Evolutionary conservation across 1,284 basidiomycete genomes (phyloP).

Genomic region (Ustilago hordei): DNA sequence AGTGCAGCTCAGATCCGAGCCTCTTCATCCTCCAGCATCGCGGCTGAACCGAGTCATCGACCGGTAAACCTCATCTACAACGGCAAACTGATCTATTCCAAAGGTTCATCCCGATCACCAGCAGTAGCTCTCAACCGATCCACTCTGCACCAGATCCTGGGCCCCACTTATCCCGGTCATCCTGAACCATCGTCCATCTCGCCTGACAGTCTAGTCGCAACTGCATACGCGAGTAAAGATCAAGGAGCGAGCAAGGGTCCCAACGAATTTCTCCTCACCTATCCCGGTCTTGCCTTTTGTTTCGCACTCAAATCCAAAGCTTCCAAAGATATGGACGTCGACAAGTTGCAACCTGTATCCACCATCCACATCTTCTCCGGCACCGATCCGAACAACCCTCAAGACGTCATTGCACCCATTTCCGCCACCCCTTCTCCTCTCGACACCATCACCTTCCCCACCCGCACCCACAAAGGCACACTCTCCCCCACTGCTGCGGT

Average conservation of each 20-base stretch:
- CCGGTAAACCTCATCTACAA: conserved; percentile 48
- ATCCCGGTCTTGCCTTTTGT: conserved; percentile 51
- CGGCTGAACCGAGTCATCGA: conserved; percentile 31
- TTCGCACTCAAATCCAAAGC: conserved; percentile 25
- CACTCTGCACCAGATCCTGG: conserved; percentile 49
- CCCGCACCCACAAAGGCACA: conserved; percentile 24
- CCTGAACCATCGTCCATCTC: conserved; percentile 16
- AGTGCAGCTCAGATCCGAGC: neutral
- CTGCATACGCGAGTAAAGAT: conserved; percentile 5
- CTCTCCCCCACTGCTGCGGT: conserved; percentile 33
- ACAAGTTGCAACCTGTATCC: conserved; percentile 49
- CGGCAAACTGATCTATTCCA: conserved; percentile 40
- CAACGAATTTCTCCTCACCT: conserved; percentile 42
- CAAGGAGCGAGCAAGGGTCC: neutral
- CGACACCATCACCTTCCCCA: conserved; percentile 4
- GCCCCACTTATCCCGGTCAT: conserved; percentile 50
- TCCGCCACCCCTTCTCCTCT: neutral
- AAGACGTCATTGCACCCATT: conserved; percentile 35
- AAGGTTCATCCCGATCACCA: conserved; percentile 11
- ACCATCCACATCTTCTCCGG: conserved; percentile 49
- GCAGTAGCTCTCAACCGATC: conserved; percentile 42
- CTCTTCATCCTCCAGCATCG: neutral
- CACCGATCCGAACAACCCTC: conserved; percentile 28
- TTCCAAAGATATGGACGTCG: conserved; percentile 24
- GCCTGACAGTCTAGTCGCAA: conserved; percentile 10